Percentiles rank a stretch among this genome's conserved stretches.
These are phyloP conservation scores for Avena atlantica DNA, from an alignment of 176 grass and related monocot species.

Conservation along the genomic window DNA sequence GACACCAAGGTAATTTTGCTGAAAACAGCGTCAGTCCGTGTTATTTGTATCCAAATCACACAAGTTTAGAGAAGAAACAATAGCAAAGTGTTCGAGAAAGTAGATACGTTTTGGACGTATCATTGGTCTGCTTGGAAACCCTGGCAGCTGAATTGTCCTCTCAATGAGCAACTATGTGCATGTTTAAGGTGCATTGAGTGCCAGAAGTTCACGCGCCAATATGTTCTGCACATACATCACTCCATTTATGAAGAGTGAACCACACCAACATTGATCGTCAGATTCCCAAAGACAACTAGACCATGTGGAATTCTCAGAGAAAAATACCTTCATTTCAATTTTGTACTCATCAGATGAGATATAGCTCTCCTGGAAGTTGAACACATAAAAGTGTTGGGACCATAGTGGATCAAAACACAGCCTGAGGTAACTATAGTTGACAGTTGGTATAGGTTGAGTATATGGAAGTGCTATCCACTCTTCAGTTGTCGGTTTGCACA, in stretches of 20 bases:
- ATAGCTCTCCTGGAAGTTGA: background rate
- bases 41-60: too few species aligned
- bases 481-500: constrained; percentile 28
- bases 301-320: background rate
- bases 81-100: too few species aligned
- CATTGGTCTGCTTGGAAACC: background rate
- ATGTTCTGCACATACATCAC: background rate
- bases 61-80: too few species aligned
- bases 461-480: constrained; percentile 15
- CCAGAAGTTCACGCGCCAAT: background rate
- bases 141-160: background rate
- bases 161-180: too few species aligned
- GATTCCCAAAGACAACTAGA: background rate
- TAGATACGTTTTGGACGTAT: too few species aligned
- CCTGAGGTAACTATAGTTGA: too few species aligned
- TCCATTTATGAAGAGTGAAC: background rate
- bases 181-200: background rate
- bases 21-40: too few species aligned
- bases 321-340: background rate
- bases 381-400: constrained; percentile 32
- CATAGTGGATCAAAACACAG: constrained; percentile 36
- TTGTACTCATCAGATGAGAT: background rate
- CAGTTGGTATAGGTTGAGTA: background rate
- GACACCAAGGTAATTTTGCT: too few species aligned
- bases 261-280: background rate